Percentiles rank a stretch among this genome's conserved stretches.
phyloP scores from a whole-genome alignment of 176 grass and related monocot species.

The Alopecurus myosuroides region DNA sequence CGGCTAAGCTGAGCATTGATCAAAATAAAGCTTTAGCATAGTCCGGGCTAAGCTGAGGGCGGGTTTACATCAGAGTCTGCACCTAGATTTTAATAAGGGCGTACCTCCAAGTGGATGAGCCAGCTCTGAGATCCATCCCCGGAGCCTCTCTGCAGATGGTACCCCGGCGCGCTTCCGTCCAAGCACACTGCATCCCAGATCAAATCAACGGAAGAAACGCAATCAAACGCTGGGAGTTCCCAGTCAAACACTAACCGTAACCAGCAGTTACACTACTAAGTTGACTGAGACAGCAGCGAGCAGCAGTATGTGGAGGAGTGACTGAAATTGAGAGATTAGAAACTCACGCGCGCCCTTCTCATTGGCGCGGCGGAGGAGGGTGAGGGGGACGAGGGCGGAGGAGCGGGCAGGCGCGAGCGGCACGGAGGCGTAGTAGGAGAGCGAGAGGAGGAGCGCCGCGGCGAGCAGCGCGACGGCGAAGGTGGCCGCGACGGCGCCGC shows the following conservation, averaged over 20 bases:
- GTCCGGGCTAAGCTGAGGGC: too few relatives aligned
- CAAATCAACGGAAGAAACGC: neutral
- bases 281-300: neutral
- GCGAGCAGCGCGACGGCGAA: slow-evolving; percentile 40
- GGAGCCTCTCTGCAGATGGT: slow-evolving; percentile 61
- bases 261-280: neutral
- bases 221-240: neutral
- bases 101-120: slow-evolving; percentile 72
- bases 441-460: slow-evolving; percentile 33
- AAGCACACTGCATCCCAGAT: slow-evolving; percentile 54
- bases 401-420: slow-evolving; percentile 7
- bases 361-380: slow-evolving; percentile 48
- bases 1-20: neutral
- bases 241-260: neutral
- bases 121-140: slow-evolving; percentile 43
- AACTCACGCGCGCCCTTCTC: slow-evolving; percentile 77
- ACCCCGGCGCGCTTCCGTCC: slow-evolving; percentile 59
- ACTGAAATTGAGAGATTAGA: too few relatives aligned
- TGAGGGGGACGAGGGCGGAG: slow-evolving; percentile 59
- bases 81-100: neutral
- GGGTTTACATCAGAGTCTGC: neutral
- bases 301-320: too few relatives aligned
- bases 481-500: slow-evolving; percentile 35
- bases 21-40: neutral
- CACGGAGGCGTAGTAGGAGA: slow-evolving; percentile 37